Evolutionary conservation across 331 rosid species (phyloP).

Genomic region (Quercus tomentella): DNA sequence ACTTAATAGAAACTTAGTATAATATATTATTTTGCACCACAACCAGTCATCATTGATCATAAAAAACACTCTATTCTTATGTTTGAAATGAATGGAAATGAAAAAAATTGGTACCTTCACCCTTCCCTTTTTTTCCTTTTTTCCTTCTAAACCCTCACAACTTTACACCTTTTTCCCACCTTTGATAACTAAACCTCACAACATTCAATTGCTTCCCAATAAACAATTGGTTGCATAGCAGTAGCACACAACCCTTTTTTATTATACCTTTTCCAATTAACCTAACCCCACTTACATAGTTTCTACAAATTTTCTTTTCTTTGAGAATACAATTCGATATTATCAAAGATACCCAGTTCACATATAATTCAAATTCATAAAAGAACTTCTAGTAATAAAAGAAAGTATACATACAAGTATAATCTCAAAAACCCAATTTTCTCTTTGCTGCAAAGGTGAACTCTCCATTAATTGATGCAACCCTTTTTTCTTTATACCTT

Average conservation of each 20-base stretch:
- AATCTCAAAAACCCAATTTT: neutral
- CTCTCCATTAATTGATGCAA: neutral
- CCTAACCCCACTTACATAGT: neutral
- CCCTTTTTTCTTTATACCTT: neutral
- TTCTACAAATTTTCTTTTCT: neutral
- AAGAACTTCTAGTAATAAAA: neutral
- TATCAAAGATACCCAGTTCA: neutral
- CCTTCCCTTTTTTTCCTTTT: neutral
- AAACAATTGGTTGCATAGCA: neutral
- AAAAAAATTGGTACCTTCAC: neutral
- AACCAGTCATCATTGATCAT: neutral
- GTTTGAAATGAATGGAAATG: neutral
- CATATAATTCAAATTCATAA: neutral
- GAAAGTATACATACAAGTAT: neutral
- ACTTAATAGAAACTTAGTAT: conserved; percentile 8
- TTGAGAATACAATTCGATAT: neutral
- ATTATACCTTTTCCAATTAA: neutral
- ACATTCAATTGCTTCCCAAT: neutral
- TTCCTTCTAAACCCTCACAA: neutral
- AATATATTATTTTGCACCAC: neutral
- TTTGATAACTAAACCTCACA: neutral
- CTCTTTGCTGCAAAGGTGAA: neutral
- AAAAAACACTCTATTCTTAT: neutral
- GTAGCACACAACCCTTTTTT: neutral
- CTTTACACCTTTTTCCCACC: neutral